These are phyloP conservation scores for Sporisorium scitamineum DNA, from an alignment of 1,284 basidiomycete genomes.

Conservation along the genomic window DNA sequence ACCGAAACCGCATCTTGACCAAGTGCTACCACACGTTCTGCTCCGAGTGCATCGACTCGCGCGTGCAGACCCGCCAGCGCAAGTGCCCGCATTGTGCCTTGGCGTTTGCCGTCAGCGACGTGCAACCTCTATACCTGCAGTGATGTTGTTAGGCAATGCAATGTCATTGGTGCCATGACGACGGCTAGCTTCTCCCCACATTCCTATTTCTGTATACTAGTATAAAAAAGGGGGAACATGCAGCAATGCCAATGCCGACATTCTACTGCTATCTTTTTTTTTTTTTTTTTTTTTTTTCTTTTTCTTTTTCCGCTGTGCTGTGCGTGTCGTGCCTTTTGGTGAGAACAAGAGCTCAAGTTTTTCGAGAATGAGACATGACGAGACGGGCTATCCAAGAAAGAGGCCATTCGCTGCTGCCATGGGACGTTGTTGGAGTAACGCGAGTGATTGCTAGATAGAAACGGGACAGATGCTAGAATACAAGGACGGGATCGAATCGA, in stretches of 20 bases:
- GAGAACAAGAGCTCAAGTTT: neutral
- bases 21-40: slow-evolving; percentile 98
- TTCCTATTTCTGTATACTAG: neutral
- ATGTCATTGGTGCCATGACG: neutral
- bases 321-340: neutral
- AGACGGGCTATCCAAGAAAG: neutral
- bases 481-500: slow-evolving; percentile 12
- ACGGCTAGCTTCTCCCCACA: neutral
- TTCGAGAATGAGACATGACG: neutral
- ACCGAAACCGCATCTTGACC: slow-evolving; percentile 87
- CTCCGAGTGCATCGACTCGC: slow-evolving; percentile 84
- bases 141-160: slow-evolving; percentile 34
- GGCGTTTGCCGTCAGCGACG: slow-evolving; percentile 86
- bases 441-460: slow-evolving; percentile 5
- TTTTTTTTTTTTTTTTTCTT: neutral
- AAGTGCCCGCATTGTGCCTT: slow-evolving; percentile 94
- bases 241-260: neutral
- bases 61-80: slow-evolving; percentile 89
- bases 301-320: neutral
- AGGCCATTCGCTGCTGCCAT: neutral
- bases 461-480: slow-evolving; percentile 36
- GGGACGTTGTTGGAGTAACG: neutral
- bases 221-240: neutral
- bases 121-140: slow-evolving; percentile 80
- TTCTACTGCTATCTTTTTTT: neutral